Evolutionary conservation across 495 filamentous ascomycete genomes (phyloP).

Genomic region (Podospora anserina): DNA sequence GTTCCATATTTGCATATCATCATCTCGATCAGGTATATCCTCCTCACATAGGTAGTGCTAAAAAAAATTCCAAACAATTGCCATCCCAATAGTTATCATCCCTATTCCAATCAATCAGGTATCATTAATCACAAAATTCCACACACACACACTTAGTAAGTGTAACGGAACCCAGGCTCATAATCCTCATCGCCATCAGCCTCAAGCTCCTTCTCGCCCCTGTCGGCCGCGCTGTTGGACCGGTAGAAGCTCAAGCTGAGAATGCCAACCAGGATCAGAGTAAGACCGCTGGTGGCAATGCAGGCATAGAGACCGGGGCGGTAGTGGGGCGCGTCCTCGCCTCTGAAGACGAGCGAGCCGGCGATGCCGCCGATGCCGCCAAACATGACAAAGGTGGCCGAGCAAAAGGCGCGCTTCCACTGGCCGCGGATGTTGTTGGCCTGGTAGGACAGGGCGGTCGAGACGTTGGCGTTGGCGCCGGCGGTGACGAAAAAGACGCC

Average conservation of each 20-base stretch:
- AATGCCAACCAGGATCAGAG: conserved; percentile 35
- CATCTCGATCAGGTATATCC: conserved; percentile 2
- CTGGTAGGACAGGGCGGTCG: conserved; percentile 58
- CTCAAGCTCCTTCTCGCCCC: conserved; percentile 46
- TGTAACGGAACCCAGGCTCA: conserved; percentile 47
- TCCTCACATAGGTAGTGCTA: not conserved
- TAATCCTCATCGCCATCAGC: conserved; percentile 33
- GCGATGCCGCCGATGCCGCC: conserved; percentile 62
- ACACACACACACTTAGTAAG: conserved; percentile 33
- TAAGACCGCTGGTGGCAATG: conserved; percentile 37
- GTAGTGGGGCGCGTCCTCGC: conserved; percentile 38
- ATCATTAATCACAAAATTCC: not conserved
- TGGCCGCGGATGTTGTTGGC: conserved; percentile 67
- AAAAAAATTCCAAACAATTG: conserved; percentile 1
- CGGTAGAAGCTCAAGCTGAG: conserved; percentile 32
- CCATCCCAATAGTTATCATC: not conserved
- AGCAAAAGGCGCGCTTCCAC: conserved; percentile 62
- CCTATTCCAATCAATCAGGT: not conserved
- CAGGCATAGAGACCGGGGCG: conserved; percentile 46
- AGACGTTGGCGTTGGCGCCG: conserved; percentile 60
- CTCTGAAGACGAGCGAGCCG: conserved; percentile 55
- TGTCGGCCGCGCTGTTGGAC: conserved; percentile 43
- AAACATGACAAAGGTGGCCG: conserved; percentile 56
- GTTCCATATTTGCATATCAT: not conserved
- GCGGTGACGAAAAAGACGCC: conserved; percentile 62